phyloP scores from a whole-genome alignment of 2,329 filamentous ascomycete genomes.

The Chrysoporthe puriensis region DNA sequence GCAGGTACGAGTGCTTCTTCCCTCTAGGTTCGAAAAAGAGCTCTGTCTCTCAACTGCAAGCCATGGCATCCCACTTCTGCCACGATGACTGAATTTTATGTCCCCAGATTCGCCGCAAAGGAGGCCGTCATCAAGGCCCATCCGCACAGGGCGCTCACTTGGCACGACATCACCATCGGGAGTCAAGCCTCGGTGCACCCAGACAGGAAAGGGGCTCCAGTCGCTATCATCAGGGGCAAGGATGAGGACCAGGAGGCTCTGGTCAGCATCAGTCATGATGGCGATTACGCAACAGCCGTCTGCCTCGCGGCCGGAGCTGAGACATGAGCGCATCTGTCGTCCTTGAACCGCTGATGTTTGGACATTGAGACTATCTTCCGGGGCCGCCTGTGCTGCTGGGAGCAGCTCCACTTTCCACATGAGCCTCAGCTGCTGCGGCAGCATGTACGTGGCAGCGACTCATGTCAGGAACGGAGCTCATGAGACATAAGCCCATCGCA shows the following conservation, averaged over 20 bases:
- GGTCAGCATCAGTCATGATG: slow-evolving; percentile 87
- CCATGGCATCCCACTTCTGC: neutral
- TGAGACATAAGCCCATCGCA: neutral
- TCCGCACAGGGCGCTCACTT: slow-evolving; percentile 59
- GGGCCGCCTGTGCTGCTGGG: neutral
- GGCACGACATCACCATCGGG: slow-evolving; percentile 61
- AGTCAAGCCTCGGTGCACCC: slow-evolving; percentile 19
- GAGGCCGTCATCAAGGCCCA: slow-evolving; percentile 77
- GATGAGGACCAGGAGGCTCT: slow-evolving; percentile 52
- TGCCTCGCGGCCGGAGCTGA: slow-evolving; percentile 53
- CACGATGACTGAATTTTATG: neutral
- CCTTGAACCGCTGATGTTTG: neutral
- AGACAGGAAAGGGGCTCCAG: slow-evolving; percentile 19
- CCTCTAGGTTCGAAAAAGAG: neutral
- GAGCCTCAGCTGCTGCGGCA: neutral
- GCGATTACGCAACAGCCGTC: slow-evolving; percentile 75
- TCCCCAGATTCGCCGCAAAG: slow-evolving; percentile 68
- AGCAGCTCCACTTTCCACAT: neutral
- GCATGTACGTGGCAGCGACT: neutral
- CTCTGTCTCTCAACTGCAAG: neutral
- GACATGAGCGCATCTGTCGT: neutral
- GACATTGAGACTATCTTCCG: neutral
- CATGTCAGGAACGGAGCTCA: neutral
- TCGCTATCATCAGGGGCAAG: slow-evolving; percentile 30
- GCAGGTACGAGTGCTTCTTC: slow-evolving; percentile 41